Evolutionary conservation across 768 basidiomycete genomes (phyloP), one percentile per base, ranked within the genome.

Genomic region (Boletus subcaerulescens): DNA sequence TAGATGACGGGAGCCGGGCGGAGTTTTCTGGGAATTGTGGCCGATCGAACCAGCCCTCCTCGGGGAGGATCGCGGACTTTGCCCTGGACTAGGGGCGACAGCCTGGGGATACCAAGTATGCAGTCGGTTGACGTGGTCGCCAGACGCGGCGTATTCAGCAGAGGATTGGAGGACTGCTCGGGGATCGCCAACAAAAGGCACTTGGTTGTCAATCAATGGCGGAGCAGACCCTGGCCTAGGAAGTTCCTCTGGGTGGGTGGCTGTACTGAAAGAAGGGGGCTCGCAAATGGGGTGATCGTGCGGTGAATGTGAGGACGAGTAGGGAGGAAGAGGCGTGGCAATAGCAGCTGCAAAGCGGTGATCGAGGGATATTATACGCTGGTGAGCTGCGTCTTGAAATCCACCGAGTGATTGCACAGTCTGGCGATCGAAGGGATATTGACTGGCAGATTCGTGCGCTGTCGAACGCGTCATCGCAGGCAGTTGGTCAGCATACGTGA

Each of bases 31-130:
- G 3, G 67, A 55, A 58, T 59, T 68, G 54, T 67, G 65, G 12
- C 65, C 66, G 65, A 67, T 67, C 65, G 65, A 66, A 26, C 64
- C 65, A 55, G 66, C 66, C 66, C 65, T 66, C 57, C 59, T 67
- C 38, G 55, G 65, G 65, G 59, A 68, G 64, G 65, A 68, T 63
- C 65, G 65, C 65, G 65, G 65, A 67, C 65, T 67, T 68, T 53
- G 66, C 11, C 62, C 51, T 55, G 60, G n/a, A 57, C 49, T 41
- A 53, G 58, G 49, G n/a, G 31, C 12, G 48, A 53, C 56, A 24
- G 42, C 14, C 26, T 63, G 65, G 33, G 59, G 46, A 57, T 65
- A 60, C 60, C 66, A 66, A 42, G 41, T 32, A 44, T 65, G 64
- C 39, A 32, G 52, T 41, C 58, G 61, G 39, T 49, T 60, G 52